Conservation (phyloP, 2,329 filamentous ascomycete genomes). For the Hymenoscyphus infarciens region DNA sequence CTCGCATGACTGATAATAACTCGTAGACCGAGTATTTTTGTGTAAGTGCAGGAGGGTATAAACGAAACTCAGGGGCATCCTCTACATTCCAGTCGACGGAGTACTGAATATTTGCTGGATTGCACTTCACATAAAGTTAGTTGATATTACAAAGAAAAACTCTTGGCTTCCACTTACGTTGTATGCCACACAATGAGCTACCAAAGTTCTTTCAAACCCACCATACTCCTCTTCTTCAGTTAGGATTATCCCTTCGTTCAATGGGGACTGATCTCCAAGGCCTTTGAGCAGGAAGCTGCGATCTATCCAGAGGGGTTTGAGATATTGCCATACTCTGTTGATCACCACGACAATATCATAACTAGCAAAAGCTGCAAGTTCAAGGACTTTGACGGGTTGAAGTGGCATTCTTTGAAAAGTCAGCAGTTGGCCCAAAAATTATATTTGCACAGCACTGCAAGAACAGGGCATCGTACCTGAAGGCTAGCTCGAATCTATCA, state of each 20-base stretch:
- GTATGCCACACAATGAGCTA: slow-evolving; percentile 68
- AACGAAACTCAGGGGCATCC: slow-evolving; percentile 63
- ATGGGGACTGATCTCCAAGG: slow-evolving; percentile 46
- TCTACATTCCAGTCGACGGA: slow-evolving; percentile 58
- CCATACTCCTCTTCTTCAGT: slow-evolving; percentile 57
- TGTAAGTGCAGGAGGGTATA: slow-evolving; percentile 53
- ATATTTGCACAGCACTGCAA: no score
- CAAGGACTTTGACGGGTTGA: slow-evolving; percentile 51
- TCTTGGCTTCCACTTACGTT: slow-evolving; percentile 41
- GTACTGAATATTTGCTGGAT: slow-evolving; percentile 64
- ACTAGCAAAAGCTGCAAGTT: slow-evolving; percentile 61
- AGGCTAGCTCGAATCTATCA: slow-evolving; percentile 64
- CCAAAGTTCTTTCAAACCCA: slow-evolving; percentile 61
- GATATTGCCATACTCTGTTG: slow-evolving; percentile 56
- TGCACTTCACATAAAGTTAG: slow-evolving; percentile 32
- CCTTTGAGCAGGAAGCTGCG: slow-evolving; percentile 61
- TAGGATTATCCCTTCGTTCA: slow-evolving; percentile 43
- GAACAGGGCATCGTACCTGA: slow-evolving; percentile 34
- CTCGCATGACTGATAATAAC: slow-evolving; percentile 65
- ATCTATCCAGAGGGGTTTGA: slow-evolving; percentile 63
- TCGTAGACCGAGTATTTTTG: slow-evolving; percentile 57
- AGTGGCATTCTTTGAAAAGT: slow-evolving; percentile 45
- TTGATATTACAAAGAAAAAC: neutral
- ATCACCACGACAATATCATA: slow-evolving; percentile 62
- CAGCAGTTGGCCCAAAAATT: neutral